Evolutionary conservation across 169 alveolate species (phyloP), one percentile per base, ranked within the genome.

Genomic region (Ichthyophthirius multifiliis): DNA sequence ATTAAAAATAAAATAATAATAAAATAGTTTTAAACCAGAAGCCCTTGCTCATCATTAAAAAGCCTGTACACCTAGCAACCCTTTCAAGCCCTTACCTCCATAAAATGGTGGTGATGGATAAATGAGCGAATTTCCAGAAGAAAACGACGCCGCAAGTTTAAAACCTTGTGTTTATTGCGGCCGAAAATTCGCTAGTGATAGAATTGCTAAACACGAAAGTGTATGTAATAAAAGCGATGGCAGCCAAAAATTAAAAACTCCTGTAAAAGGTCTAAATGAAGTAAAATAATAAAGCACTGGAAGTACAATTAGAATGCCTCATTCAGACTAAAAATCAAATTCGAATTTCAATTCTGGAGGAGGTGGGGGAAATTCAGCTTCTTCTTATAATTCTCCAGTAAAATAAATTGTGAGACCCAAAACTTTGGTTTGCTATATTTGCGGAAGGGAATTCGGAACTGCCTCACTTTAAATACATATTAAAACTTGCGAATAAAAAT

Each of bases 401-500:
- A 82, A 79, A 78, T 81, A 74, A 77, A 74, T 44, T 7, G 5
- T 39, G 1, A 73, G 80, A 81, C 86, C 86, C 5, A 81, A 62
- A 65, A 47, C 86, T 30, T 81, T 81, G 43, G 82, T 71, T 3
- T 81, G 86, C 27, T 55, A 73, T 18, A 81, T 81, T 4, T 81
- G 86, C n/a, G 86, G 82, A 12, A 67, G 86, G 73, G 82, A 81
- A 82, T 92, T 75, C 73, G 90, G 90, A 5, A 84, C 93, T 5
- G 75, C 83, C n/a, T 73, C 88, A 34, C 43, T 92, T 5, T 62
- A 88, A 71, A 89, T 92, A 30, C 96, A 92, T 82, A 71, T 92
- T 32, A 87, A 87, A 74, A 71, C 89, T 35, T 92, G 96, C 43
- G 88, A 64, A 43, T 76, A 86, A 82, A 92, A 92, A 67, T 88